Evolutionary conservation across 805 yeast genomes (phyloP).

Genomic region (Zygosaccharomyces bailii): DNA sequence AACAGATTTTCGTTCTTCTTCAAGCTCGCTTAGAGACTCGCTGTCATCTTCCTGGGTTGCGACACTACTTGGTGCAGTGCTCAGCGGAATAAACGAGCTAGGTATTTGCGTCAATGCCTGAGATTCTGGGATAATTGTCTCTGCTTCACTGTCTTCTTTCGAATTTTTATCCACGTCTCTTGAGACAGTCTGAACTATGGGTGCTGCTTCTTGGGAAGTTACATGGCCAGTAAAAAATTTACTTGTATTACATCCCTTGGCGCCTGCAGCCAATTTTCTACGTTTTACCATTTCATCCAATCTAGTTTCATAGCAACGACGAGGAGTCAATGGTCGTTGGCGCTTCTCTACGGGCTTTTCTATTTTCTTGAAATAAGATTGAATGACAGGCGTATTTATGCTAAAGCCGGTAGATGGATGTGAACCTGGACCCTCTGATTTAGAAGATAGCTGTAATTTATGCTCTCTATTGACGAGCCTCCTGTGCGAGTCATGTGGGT

Average conservation of each 20-base stretch:
- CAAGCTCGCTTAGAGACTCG: conserved; percentile 21
- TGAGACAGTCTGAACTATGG: neutral
- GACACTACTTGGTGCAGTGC: conserved; percentile 1
- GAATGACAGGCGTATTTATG: conserved; percentile 16
- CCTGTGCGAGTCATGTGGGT: conserved; percentile 49
- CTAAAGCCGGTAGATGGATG: neutral
- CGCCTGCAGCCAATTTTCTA: conserved; percentile 20
- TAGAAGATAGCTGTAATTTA: conserved; percentile 27
- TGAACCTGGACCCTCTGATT: conserved; percentile 19
- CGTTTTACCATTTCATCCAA: conserved; percentile 22
- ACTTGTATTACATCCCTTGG: conserved; percentile 11
- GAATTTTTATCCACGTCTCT: conserved; percentile 7
- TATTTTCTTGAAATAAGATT: conserved; percentile 23
- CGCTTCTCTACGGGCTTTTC: neutral
- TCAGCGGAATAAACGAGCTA: conserved; percentile 16
- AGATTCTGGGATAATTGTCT: conserved; percentile 32
- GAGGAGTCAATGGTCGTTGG: conserved; percentile 2
- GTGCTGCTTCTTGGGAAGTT: neutral
- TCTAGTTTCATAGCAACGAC: conserved; percentile 16
- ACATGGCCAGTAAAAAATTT: conserved; percentile 14
- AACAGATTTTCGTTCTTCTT: conserved; percentile 3
- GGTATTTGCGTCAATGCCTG: conserved; percentile 28
- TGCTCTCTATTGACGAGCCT: conserved; percentile 36
- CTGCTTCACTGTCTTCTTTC: conserved; percentile 16
- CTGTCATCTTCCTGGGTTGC: conserved; percentile 8